Conservation (phyloP, 2,329 filamentous ascomycete species). For the Mycosphaerelloides madeirae region DNA sequence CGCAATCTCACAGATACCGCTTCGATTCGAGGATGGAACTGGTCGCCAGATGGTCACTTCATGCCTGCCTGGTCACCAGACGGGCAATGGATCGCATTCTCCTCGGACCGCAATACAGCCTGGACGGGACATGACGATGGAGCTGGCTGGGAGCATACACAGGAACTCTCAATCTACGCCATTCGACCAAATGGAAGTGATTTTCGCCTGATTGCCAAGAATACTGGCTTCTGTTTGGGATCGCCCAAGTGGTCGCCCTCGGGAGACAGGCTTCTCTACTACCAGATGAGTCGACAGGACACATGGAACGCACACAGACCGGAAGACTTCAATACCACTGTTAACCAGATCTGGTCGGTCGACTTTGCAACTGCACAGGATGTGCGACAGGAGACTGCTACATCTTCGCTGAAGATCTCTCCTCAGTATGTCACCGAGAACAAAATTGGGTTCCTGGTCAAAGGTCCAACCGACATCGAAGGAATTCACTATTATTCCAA, state of each 20-base stretch:
- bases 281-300: constrained; percentile 9
- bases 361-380: constrained; percentile 12
- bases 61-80: background rate
- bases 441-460: constrained; percentile 12
- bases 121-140: constrained; percentile 47
- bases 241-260: constrained; percentile 12
- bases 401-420: constrained; percentile 7
- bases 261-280: constrained; percentile 5
- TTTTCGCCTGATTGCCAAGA: constrained; percentile 9
- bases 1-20: constrained; percentile 9
- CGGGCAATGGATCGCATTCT: constrained; percentile 11
- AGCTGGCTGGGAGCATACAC: constrained; percentile 14
- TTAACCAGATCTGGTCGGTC: constrained; percentile 10
- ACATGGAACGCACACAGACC: constrained; percentile 13
- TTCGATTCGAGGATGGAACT: background rate
- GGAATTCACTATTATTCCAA: constrained; percentile 6
- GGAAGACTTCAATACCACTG: constrained; percentile 5
- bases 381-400: constrained; percentile 5
- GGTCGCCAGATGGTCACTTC: constrained; percentile 1
- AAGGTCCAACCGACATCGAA: constrained; percentile 4
- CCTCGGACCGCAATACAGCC: constrained; percentile 32
- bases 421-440: constrained; percentile 7
- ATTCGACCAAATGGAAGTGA: constrained; percentile 12
- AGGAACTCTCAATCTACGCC: constrained; percentile 13
- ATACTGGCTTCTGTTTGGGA: constrained; percentile 5